phyloP scores from a whole-genome alignment of 176 grass and related monocot species.

The Hyparrhenia diplandra region DNA sequence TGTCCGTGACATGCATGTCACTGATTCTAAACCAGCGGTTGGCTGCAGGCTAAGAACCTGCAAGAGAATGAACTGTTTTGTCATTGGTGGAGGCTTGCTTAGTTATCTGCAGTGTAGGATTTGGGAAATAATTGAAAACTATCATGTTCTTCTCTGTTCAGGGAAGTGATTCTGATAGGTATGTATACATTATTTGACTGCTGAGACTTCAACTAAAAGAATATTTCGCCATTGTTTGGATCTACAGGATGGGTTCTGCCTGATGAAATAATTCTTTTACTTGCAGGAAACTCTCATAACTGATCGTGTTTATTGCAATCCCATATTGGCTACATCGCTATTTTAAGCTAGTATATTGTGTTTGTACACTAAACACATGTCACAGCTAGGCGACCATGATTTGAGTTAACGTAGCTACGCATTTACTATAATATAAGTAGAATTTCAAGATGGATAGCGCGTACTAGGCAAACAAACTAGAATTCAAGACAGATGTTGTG shows the following conservation, averaged over 20 bases:
- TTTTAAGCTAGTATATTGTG: neutral
- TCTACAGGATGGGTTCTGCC: neutral
- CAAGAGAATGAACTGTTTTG: too few relatives aligned
- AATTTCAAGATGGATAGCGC: too few relatives aligned
- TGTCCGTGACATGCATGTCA: too few relatives aligned
- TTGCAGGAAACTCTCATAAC: neutral
- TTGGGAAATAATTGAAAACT: neutral
- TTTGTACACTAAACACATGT: conserved; percentile 8
- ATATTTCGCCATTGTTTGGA: neutral
- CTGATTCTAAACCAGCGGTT: too few relatives aligned
- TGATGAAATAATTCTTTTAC: neutral
- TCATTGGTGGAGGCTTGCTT: too few relatives aligned
- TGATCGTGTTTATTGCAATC: neutral
- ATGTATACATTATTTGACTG: neutral
- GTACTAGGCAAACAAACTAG: too few relatives aligned
- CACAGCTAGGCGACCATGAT: neutral
- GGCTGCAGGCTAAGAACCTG: too few relatives aligned
- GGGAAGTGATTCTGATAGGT: neutral
- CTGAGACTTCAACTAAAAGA: neutral
- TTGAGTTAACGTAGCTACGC: neutral
- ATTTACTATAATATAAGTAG: too few relatives aligned
- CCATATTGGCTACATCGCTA: neutral
- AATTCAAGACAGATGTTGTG: too few relatives aligned
- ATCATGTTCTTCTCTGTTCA: neutral
- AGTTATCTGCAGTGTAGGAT: neutral